Base-by-base conservation (phyloP, 1,284 basidiomycete species). In the Sphaerobolus stellatus region DNA sequence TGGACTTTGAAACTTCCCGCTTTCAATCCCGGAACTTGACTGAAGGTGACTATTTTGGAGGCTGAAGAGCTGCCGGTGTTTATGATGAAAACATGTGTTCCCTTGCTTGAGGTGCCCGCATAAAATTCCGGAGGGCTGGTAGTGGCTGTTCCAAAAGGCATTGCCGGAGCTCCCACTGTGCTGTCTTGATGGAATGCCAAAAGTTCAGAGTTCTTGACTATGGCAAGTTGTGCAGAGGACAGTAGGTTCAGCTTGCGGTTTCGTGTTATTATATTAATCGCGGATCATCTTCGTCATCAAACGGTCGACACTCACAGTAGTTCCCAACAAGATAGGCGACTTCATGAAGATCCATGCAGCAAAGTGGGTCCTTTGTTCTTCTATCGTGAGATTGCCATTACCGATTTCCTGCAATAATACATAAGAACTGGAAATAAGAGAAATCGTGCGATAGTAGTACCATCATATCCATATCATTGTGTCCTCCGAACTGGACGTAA, bases 381-480 rank as follows among this genome's bases (percentile, higher is more conserved):
- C 64, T 31, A 77, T 67, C 0, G 77, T 80, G 16, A 82, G 64
- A 36, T 65, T 68, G 4, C 78, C 79, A 58, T 82, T 81, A 62
- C 79, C 78, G 33, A 80, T 79, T 62, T 81, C 78, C 16, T 5
- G 24, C 20, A 38, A 20, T 11, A 20, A 50, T 56, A 48, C 22
- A 60, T 56, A 25, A 60, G 56, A 5, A 30, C 22, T n/a, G n/a
- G n/a, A n/a, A n/a, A n/a, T n/a, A n/a, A n/a, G n/a, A n/a, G n/a
- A n/a, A n/a, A n/a, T n/a, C n/a, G n/a, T n/a, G n/a, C n/a, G 28
- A 27, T n/a, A 36, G 11, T 36, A 36, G n/a, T 36, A 11, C 11
- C 79, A 83, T 81, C 80, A 82, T 82, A 60, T 83, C 80, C 79
- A 82, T 81, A 57, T 83, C 80, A 57, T 81, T 81, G 60, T 82